These are phyloP conservation scores for Aspergillus hiratsukae DNA, from an alignment of 2,329 filamentous ascomycete species.

Conservation along the genomic window DNA sequence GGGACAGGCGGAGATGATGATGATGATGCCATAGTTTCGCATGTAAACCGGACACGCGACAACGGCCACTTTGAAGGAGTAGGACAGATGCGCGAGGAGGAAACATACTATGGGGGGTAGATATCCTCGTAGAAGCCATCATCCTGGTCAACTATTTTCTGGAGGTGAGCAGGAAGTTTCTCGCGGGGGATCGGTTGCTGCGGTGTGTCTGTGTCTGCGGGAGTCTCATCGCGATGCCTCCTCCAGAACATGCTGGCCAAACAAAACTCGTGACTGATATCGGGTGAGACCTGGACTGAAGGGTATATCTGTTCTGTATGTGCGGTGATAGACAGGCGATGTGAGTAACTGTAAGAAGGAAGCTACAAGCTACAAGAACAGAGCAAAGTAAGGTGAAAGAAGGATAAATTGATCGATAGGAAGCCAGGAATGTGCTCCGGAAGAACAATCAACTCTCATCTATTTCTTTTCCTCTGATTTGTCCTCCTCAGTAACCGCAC, in stretches of 20 bases:
- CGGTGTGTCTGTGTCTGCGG: constrained; percentile 14
- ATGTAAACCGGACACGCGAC: neutral
- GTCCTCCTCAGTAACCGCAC: constrained; percentile 8
- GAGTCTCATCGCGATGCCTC: constrained; percentile 21
- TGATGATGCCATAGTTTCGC: neutral
- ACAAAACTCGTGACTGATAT: neutral
- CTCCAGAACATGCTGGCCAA: constrained; percentile 28
- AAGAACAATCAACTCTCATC: neutral
- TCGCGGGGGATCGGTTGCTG: constrained; percentile 43
- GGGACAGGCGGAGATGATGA: constrained; percentile 1
- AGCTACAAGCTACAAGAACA: neutral
- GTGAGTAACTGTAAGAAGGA: neutral
- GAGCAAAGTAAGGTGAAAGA: neutral
- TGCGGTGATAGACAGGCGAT: neutral
- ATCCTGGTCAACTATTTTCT: constrained; percentile 56
- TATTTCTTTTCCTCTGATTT: neutral
- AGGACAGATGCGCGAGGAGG: neutral
- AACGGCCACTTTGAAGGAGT: constrained; percentile 1
- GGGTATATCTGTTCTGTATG: neutral
- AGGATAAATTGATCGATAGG: neutral
- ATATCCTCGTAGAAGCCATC: constrained; percentile 73
- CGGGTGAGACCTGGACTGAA: neutral
- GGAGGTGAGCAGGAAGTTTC: constrained; percentile 51
- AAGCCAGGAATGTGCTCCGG: neutral
- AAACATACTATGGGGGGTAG: constrained; percentile 70